phyloP scores from a whole-genome alignment of 345 rosid genomes.

The Eucalyptus lansdowneana region DNA sequence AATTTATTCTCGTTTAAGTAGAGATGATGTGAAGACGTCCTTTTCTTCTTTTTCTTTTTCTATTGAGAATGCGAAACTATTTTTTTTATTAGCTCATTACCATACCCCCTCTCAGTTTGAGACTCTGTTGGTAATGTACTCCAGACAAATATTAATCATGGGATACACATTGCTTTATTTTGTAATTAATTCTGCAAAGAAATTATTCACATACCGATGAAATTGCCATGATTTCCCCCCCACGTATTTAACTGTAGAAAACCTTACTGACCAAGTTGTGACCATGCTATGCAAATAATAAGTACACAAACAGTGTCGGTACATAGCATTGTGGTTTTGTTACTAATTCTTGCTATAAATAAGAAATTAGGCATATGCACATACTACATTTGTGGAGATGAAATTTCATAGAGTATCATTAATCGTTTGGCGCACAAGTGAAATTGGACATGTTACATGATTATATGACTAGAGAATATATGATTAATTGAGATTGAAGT shows the following conservation, averaged over 20 bases:
- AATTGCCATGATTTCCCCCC: background rate
- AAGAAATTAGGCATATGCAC: background rate
- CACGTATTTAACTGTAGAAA: background rate
- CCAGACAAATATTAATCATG: background rate
- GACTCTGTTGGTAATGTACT: background rate
- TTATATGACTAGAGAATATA: background rate
- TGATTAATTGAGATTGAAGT: background rate
- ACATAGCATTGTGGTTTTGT: background rate
- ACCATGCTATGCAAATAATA: background rate
- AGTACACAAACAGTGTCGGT: rapidly evolving
- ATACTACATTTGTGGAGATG: background rate
- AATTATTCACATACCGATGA: background rate
- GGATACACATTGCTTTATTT: background rate
- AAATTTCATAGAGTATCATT: background rate
- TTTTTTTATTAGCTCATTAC: background rate
- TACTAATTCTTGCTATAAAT: background rate
- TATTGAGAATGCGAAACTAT: background rate
- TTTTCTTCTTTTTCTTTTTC: background rate
- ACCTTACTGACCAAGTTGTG: background rate
- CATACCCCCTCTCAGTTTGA: background rate
- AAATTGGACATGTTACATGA: rapidly evolving
- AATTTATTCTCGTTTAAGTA: background rate
- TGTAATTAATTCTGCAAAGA: background rate
- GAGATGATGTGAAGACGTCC: background rate
- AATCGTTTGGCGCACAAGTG: background rate